phyloP scores from a whole-genome alignment of 139 green algal genomes.

The Chlorella sp. region DNA sequence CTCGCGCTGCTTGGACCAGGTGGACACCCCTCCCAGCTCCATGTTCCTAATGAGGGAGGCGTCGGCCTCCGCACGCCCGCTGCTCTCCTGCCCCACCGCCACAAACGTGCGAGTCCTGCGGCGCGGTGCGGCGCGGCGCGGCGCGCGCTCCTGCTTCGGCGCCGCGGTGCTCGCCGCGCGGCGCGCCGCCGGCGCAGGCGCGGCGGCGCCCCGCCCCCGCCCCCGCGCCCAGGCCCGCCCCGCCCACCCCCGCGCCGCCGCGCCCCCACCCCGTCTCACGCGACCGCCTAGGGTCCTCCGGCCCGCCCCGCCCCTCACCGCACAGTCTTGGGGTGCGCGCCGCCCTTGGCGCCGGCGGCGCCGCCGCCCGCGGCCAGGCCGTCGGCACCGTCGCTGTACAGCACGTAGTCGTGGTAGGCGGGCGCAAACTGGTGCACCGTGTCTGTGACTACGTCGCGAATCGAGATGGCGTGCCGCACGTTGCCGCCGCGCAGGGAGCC shows the following conservation, averaged over 20 bases:
- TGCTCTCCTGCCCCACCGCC: slow-evolving; percentile 36
- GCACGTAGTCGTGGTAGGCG: slow-evolving; percentile 91
- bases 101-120: background rate
- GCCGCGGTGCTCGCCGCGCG: background rate
- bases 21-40: slow-evolving; percentile 39
- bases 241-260: background rate
- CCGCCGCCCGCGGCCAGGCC: too few relatives aligned
- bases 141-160: background rate
- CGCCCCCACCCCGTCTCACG: background rate
- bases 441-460: slow-evolving; percentile 88
- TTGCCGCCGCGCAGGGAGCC: slow-evolving; percentile 43
- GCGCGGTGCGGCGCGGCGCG: background rate
- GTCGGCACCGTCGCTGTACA: slow-evolving; percentile 89
- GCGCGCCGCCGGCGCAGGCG: too few relatives aligned
- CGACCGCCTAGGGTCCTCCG: background rate
- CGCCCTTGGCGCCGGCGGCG: slow-evolving; percentile 58
- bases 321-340: slow-evolving; percentile 24
- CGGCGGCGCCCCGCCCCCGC: too few relatives aligned
- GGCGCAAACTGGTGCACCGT: slow-evolving; percentile 93
- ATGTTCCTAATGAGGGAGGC: slow-evolving; percentile 54
- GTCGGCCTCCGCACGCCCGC: slow-evolving; percentile 17
- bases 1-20: background rate
- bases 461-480: slow-evolving; percentile 81
- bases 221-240: too few relatives aligned
- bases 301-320: slow-evolving; percentile 7